Evolutionary conservation across 768 basidiomycete genomes (phyloP), one percentile per base, ranked within the genome.

Genomic region (Mycena kentingensis): DNA sequence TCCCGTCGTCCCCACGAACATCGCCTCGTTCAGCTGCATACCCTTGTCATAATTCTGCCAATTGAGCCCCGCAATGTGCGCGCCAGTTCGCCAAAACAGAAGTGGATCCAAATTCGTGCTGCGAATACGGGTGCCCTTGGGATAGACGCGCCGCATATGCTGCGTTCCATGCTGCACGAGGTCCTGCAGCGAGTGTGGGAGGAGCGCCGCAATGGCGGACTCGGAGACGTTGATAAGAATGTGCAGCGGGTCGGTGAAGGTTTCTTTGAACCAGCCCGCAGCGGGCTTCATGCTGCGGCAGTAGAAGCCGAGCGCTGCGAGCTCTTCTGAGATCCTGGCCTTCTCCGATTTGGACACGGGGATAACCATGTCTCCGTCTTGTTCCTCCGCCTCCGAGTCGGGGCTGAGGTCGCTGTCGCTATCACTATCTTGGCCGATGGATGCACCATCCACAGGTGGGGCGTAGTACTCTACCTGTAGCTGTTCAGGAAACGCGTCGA

Each of bases 221-320:
- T 87, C 85, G 42, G 81, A 83, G 43, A 85, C 75, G 64, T 86
- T 87, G 67, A 85, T 76, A 19, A 84, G 65, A 47, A 83, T 62
- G 62, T 85, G 75, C 12, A 66, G 70, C 10, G 77, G 80, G 16
- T 75, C 67, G 1, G 63, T 48, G 49, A 78, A 64, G 41, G 77
- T 63, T 65, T 75, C 64, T 19, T 56, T 49, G 27, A 78, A 68
- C 82, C 83, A 85, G 6, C 72, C 74, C 51, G 78, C 75, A 7
- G 56, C 47, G 2, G 84, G 84, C 57, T 87, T 85, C 75, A 84
- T 73, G 64, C 82, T 84, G 26, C 82, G 77, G 4, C 81, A 77
- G 50, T 85, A 85, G 61, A 79, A 77, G 1, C 84, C 83, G 7
- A 83, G 71, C 3, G 69, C 73, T 5, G 83, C 81, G 6, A 87